These are phyloP conservation scores for Arthrocladium fulminans DNA, from an alignment of 2,329 filamentous ascomycete genomes.

Conservation along the genomic window DNA sequence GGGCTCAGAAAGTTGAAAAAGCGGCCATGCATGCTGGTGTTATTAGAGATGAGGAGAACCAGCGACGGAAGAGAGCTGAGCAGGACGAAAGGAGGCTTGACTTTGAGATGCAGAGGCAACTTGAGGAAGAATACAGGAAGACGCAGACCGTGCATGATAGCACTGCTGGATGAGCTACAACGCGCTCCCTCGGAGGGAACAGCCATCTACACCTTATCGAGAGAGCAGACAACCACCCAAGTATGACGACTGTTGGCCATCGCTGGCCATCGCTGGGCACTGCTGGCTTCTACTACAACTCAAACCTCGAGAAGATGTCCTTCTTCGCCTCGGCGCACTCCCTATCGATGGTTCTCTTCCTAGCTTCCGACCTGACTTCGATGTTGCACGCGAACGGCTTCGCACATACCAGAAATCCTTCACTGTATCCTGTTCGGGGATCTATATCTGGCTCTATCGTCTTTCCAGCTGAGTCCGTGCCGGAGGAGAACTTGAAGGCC, in stretches of 20 bases:
- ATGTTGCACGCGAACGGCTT: constrained; percentile 9
- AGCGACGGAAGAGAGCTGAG: constrained; percentile 62
- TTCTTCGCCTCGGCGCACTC: constrained; percentile 4
- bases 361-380: constrained; percentile 7
- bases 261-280: too few species aligned
- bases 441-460: constrained; percentile 14
- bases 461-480: constrained; percentile 11
- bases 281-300: too few species aligned
- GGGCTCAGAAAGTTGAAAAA: constrained; percentile 75
- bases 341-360: constrained; percentile 4
- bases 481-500: constrained; percentile 29
- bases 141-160: constrained; percentile 59
- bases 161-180: constrained; percentile 12
- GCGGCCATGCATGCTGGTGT: constrained; percentile 91
- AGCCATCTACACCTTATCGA: not conserved
- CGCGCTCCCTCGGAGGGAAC: not conserved
- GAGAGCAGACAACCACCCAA: too few species aligned
- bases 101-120: constrained; percentile 78
- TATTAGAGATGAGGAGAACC: constrained; percentile 87
- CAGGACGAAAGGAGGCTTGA: constrained; percentile 70
- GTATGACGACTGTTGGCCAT: too few species aligned
- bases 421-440: constrained; percentile 12
- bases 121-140: constrained; percentile 86
- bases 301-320: constrained; percentile 10
- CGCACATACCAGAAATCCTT: constrained; percentile 10